phyloP scores from a whole-genome alignment of 805 yeast species.

The Starmera dryadoides region DNA sequence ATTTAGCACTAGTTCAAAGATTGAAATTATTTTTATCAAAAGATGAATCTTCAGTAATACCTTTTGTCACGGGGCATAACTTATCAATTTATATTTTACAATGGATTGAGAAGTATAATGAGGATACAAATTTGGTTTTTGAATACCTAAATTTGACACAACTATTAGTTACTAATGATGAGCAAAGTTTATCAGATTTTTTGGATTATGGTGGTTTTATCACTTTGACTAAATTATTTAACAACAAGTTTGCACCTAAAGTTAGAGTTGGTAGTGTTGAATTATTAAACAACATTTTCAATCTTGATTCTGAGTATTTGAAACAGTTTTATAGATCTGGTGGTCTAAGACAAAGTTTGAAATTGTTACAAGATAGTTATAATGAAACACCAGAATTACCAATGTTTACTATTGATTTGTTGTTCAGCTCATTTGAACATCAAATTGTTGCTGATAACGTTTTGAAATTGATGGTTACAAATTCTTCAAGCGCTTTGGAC shows the following conservation, averaged over 20 bases:
- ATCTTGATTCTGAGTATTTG: constrained; percentile 23
- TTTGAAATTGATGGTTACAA: constrained; percentile 33
- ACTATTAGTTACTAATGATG: background rate
- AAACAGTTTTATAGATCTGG: constrained; percentile 38
- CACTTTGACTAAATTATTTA: constrained; percentile 3
- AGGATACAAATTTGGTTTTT: background rate
- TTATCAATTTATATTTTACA: background rate
- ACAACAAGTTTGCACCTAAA: background rate
- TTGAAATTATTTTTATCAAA: background rate
- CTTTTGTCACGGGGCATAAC: background rate
- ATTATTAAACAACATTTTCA: constrained; percentile 11
- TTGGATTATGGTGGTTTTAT: constrained; percentile 16
- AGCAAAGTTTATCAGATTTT: background rate
- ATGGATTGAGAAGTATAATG: constrained; percentile 1
- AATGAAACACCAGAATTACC: constrained; percentile 32
- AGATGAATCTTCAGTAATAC: background rate
- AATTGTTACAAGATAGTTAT: constrained; percentile 38
- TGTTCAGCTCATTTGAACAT: constrained; percentile 27
- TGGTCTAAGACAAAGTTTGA: constrained; percentile 32
- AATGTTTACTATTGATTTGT: constrained; percentile 28
- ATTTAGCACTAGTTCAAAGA: background rate
- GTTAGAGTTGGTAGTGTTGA: constrained; percentile 2
- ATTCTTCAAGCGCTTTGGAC: constrained; percentile 26
- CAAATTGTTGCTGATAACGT: constrained; percentile 33
- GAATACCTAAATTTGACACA: background rate